Evolutionary conservation across 306 rosid genomes (phyloP).

Genomic region (Nissolia schottii): DNA sequence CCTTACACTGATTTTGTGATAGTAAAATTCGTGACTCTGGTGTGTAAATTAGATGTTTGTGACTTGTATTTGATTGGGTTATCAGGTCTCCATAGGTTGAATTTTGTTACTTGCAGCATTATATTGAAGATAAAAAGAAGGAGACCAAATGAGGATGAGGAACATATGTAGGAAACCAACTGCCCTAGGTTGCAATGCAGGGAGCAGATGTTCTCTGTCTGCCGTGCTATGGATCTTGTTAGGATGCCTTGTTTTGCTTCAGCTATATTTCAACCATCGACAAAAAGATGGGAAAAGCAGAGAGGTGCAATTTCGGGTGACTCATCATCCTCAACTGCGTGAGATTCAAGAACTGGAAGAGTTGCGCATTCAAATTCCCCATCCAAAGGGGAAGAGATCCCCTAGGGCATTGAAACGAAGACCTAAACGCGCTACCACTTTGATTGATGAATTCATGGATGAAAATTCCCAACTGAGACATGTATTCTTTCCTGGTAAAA

Average conservation of each 20-base stretch:
- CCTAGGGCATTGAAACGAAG: constrained; percentile 68
- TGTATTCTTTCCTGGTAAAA: constrained; percentile 60
- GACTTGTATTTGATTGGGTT: constrained; percentile 39
- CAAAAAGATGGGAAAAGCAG: constrained; percentile 36
- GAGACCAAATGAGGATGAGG: constrained; percentile 70
- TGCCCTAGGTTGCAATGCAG: constrained; percentile 71
- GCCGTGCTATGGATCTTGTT: constrained; percentile 65
- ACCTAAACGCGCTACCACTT: constrained; percentile 52
- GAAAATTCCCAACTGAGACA: constrained; percentile 74
- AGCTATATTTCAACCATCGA: constrained; percentile 42
- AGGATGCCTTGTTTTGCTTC: constrained; percentile 62
- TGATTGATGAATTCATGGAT: constrained; percentile 84
- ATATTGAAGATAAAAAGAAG: constrained; percentile 51
- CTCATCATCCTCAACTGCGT: constrained; percentile 46
- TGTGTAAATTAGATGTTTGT: constrained; percentile 12
- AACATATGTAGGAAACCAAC: constrained; percentile 79
- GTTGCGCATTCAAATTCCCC: constrained; percentile 61
- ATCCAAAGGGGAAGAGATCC: constrained; percentile 72
- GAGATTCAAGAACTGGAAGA: constrained; percentile 76
- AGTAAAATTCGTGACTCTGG: neutral
- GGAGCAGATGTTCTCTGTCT: constrained; percentile 63
- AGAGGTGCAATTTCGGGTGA: constrained; percentile 31
- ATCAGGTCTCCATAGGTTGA: constrained; percentile 49
- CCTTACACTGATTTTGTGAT: neutral
- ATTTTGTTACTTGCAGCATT: constrained; percentile 69